Conservation (phyloP, 257 asterid species). For the Fraxinus quadrangulata region DNA sequence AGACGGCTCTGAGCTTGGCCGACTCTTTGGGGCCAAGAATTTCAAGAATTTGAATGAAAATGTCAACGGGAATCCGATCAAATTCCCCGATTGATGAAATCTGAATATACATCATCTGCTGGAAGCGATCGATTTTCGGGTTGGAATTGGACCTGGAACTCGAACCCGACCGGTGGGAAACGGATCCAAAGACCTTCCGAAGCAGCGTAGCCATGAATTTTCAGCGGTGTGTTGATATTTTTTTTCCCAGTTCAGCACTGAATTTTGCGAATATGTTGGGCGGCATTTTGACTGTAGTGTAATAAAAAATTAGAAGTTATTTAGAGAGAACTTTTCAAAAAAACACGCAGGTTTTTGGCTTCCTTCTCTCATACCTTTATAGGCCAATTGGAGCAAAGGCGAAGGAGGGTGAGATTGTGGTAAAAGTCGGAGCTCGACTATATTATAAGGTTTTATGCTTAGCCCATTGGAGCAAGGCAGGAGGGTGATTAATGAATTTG, state of each 20-base stretch:
- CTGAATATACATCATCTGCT: slow-evolving; percentile 58
- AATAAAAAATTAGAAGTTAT: too few species aligned
- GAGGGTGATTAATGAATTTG: too few species aligned
- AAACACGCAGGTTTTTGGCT: too few species aligned
- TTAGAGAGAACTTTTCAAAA: too few species aligned
- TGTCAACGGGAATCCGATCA: slow-evolving; percentile 78
- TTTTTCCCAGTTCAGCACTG: neutral
- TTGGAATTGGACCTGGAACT: slow-evolving; percentile 25
- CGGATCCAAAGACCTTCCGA: slow-evolving; percentile 69
- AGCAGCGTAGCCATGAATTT: slow-evolving; percentile 47
- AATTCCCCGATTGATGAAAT: slow-evolving; percentile 77
- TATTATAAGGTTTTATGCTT: too few species aligned
- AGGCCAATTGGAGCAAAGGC: too few species aligned
- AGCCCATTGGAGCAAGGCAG: too few species aligned
- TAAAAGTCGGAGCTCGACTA: too few species aligned
- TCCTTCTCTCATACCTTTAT: too few species aligned
- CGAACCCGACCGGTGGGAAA: slow-evolving; percentile 50
- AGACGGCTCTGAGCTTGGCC: slow-evolving; percentile 67
- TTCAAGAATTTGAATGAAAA: slow-evolving; percentile 60
- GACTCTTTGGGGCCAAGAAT: slow-evolving; percentile 79
- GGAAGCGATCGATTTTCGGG: slow-evolving; percentile 52
- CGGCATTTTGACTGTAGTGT: neutral
- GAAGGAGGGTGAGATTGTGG: too few species aligned
- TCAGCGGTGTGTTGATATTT: neutral
- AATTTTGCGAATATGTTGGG: neutral